Base-by-base conservation (phyloP, 371 early-diverging fungal species). In the Mucor saturninus region DNA sequence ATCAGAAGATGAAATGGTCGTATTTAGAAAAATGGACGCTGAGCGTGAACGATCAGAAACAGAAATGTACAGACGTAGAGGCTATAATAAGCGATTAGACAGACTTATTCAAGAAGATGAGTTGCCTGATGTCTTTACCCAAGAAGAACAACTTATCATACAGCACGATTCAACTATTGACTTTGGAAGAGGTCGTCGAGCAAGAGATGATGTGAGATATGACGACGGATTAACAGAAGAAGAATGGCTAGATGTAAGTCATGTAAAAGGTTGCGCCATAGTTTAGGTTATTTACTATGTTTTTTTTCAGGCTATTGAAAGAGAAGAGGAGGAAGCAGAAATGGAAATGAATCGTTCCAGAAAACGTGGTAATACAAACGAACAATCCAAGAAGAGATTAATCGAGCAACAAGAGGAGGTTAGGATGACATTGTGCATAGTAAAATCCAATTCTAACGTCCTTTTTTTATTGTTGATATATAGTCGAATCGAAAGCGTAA, bases 171-270 rank as follows among this genome's bases (percentile, higher is more conserved):
- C 84, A 26, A 14, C 50, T 13, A 53, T 53, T 35, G 55, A 55
- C 2, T 67, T 95, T 46, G 78, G 92, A 11, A 86, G 95, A 52
- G 90, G 91, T 15, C 87, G 87, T 52, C 80, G 94, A 39, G 77
- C 71, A 21, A 83, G 90, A 40, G 83, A 83, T 6, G 81, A 74
- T 52, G 91, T 96, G 6, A 79, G 84, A 11, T 97, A 98, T 76
- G 95, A 95, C 66, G 98, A 98, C 63, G 95, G 92, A 5, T 72
- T 98, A 65, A 94, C 94, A 2, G 98, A 98, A 65, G 96, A 97
- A 48, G 94, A 98, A 75, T 98, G 89, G 88, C 61, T 93, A 14
- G 84, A 54, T 38, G 62, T 32, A 51, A n/a, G 51, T 51, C 28
- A 26, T 3, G 26, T 26, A 5, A 2, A 8, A 9, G 26, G 5